Evolutionary conservation across 2,329 filamentous ascomycete genomes (phyloP).

Genomic region (Herpotrichia juniperi): DNA sequence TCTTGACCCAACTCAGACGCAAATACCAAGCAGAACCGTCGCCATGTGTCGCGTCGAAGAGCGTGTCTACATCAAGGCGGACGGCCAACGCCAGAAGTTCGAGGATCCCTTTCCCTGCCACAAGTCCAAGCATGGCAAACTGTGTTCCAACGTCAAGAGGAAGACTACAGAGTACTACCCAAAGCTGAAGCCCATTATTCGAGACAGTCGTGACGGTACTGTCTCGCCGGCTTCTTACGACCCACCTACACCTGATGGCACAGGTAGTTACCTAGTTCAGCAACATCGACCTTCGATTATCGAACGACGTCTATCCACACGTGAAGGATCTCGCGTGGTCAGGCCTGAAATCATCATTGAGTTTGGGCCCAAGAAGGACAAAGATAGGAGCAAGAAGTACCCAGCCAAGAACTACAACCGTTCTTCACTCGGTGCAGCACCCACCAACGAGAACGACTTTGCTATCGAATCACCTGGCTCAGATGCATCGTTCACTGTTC

Average conservation of each 20-base stretch:
- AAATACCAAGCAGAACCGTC: background rate
- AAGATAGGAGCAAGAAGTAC: conserved; percentile 31
- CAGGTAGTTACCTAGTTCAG: conserved; percentile 29
- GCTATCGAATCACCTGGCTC: conserved; percentile 37
- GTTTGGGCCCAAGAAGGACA: conserved; percentile 26
- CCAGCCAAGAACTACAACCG: conserved; percentile 29
- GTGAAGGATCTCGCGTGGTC: conserved; percentile 25
- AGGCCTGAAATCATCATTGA: conserved; percentile 38
- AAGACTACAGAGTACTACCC: conserved; percentile 30
- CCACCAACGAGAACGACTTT: conserved; percentile 27
- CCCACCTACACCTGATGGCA: conserved; percentile 36
- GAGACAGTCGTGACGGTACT: conserved; percentile 27
- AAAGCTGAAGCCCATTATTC: too few relatives aligned
- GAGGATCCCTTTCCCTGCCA: conserved; percentile 33
- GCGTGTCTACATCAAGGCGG: conserved; percentile 30
- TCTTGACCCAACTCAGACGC: conserved; percentile 7
- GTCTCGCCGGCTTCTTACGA: conserved; percentile 35
- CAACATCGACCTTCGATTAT: conserved; percentile 30
- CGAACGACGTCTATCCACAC: conserved; percentile 29
- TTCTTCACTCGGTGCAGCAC: conserved; percentile 27
- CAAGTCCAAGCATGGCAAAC: conserved; percentile 22
- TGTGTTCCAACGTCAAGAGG: conserved; percentile 32
- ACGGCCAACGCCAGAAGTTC: conserved; percentile 31
- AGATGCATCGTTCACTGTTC: conserved; percentile 35
- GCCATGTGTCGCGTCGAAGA: conserved; percentile 43